Percentiles rank a stretch among this genome's conserved stretches.
These are phyloP conservation scores for Cryphonectria japonica DNA, from an alignment of 2,329 filamentous ascomycete species.

Conservation along the genomic window DNA sequence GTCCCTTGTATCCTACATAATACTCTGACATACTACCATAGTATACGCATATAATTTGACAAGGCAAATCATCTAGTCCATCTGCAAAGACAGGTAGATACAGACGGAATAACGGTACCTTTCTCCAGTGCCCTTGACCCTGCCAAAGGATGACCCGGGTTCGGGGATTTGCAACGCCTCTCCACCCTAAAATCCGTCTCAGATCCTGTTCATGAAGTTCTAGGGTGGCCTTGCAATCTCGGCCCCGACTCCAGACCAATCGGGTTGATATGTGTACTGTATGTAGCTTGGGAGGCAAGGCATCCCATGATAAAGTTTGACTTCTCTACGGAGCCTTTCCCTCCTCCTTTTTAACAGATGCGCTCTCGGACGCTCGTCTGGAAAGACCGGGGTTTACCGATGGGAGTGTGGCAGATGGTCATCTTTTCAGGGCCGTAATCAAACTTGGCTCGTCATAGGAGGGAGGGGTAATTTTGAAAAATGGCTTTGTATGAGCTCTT, in stretches of 20 bases:
- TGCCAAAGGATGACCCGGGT: neutral
- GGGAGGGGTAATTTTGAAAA: neutral
- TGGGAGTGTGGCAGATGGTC: neutral
- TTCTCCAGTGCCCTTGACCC: neutral
- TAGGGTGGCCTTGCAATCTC: neutral
- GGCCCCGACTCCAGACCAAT: neutral
- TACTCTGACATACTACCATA: neutral
- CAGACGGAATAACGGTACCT: neutral
- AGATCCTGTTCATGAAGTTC: neutral
- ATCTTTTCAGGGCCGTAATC: neutral
- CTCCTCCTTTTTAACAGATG: neutral
- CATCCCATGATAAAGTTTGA: neutral
- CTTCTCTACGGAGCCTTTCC: neutral
- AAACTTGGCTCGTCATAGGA: neutral
- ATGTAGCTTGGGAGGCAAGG: neutral
- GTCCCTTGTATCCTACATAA: neutral
- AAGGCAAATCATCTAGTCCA: neutral
- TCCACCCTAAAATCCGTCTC: neutral
- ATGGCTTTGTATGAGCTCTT: neutral
- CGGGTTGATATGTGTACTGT: neutral
- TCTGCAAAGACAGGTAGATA: neutral
- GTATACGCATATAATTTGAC: neutral
- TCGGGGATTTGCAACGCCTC: neutral
- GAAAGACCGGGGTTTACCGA: neutral
- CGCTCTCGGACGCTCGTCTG: too few relatives aligned